Evolutionary conservation across 2,329 filamentous ascomycete species (phyloP).

Genomic region (Penicillium verrucosum): DNA sequence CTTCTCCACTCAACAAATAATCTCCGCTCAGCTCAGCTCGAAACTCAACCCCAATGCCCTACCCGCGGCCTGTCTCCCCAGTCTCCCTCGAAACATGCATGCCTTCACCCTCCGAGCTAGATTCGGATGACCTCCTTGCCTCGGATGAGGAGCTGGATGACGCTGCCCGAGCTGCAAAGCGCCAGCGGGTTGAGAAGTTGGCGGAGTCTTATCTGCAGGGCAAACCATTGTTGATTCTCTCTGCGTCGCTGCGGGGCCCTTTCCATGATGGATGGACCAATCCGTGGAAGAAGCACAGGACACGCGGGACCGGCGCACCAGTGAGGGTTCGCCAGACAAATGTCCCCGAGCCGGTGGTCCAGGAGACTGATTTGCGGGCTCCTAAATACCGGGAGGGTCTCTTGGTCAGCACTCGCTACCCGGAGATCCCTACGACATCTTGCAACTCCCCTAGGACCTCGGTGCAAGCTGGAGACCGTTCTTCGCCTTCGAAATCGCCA

Average conservation of each 20-base stretch:
- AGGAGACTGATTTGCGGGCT: conserved; percentile 28
- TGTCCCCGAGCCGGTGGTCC: conserved; percentile 21
- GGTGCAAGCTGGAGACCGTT: neutral
- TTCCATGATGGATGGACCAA: conserved; percentile 46
- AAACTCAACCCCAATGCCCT: conserved; percentile 31
- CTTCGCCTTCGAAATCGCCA: neutral
- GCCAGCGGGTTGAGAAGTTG: conserved; percentile 42
- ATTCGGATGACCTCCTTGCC: conserved; percentile 28
- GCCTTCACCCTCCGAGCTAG: conserved; percentile 23
- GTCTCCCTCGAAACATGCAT: conserved; percentile 37
- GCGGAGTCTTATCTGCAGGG: conserved; percentile 44
- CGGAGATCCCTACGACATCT: neutral
- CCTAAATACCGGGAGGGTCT: conserved; percentile 20
- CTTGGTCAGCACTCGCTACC: neutral
- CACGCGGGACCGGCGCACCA: neutral
- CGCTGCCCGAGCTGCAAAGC: conserved; percentile 33
- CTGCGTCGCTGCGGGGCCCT: conserved; percentile 45
- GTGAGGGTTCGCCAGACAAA: neutral
- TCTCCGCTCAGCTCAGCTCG: neutral
- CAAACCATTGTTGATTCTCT: conserved; percentile 44
- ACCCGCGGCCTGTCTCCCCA: conserved; percentile 32
- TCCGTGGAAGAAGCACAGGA: conserved; percentile 41
- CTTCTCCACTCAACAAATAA: conserved; percentile 2
- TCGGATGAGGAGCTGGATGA: conserved; percentile 43
- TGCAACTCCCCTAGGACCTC: neutral